These are phyloP conservation scores for Nakazawaea holstii DNA, from an alignment of 805 yeast genomes.

Conservation along the genomic window DNA sequence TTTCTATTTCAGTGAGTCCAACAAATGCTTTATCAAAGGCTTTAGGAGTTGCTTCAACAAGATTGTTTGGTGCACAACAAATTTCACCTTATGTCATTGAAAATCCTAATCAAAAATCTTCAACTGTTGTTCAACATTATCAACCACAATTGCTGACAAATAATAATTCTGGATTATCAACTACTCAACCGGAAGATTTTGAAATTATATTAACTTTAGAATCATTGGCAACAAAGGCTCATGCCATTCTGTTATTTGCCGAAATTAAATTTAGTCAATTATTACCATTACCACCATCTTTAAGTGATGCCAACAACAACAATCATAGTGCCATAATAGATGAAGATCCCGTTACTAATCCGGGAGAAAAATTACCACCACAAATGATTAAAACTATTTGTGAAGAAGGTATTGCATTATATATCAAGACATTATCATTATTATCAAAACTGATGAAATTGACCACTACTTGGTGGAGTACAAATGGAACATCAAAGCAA, in stretches of 20 bases:
- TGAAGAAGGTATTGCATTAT: conserved; percentile 82
- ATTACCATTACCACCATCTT: conserved; percentile 65
- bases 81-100: conserved; percentile 10
- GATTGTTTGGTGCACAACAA: conserved; percentile 59
- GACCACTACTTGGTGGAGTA: conserved; percentile 89
- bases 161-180: conserved; percentile 16
- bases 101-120: conserved; percentile 1
- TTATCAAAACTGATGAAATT: conserved; percentile 81
- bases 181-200: conserved; percentile 28
- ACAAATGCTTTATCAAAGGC: conserved; percentile 88
- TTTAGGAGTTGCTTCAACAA: conserved; percentile 74
- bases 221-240: conserved; percentile 80
- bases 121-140: conserved; percentile 11
- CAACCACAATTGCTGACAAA: conserved; percentile 21
- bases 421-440: conserved; percentile 76
- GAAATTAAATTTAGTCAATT: conserved; percentile 86
- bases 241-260: conserved; percentile 83
- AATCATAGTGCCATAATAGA: conserved; percentile 9
- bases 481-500: conserved; percentile 27
- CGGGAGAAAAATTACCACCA: conserved; percentile 47
- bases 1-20: conserved; percentile 70
- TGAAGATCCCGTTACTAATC: conserved; percentile 24
- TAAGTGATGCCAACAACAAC: too few species aligned
- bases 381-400: conserved; percentile 54
- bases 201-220: conserved; percentile 50